Conservation (phyloP, 495 filamentous ascomycete genomes). For the Annulohypoxylon stygium region DNA sequence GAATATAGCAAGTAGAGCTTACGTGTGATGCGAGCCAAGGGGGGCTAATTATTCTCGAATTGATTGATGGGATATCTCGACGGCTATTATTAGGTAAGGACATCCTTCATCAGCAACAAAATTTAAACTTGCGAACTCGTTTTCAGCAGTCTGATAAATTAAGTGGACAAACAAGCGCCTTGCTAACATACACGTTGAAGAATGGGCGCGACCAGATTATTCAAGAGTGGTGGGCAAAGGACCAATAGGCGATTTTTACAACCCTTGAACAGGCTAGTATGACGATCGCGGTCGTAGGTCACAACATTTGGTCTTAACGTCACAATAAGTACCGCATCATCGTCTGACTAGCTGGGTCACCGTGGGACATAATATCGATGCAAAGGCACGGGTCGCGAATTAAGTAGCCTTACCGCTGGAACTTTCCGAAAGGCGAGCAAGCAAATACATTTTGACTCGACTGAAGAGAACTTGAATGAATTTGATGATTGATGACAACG, state of each 20-base stretch:
- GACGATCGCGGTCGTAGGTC: slow-evolving; percentile 18
- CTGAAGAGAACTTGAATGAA: neutral
- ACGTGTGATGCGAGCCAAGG: slow-evolving; percentile 29
- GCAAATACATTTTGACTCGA: neutral
- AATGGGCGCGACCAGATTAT: slow-evolving; percentile 25
- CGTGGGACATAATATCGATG: slow-evolving; percentile 3
- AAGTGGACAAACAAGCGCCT: slow-evolving; percentile 33
- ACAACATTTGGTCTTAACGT: neutral
- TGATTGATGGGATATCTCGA: slow-evolving; percentile 14
- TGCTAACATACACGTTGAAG: neutral
- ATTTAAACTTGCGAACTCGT: slow-evolving; percentile 17
- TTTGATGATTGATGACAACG: neutral
- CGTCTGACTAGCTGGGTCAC: slow-evolving; percentile 15
- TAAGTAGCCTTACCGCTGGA: slow-evolving; percentile 12
- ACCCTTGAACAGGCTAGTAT: slow-evolving; percentile 24
- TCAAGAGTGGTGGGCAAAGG: slow-evolving; percentile 5
- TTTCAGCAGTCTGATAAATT: slow-evolving; percentile 13
- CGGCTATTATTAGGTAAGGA: slow-evolving; percentile 13
- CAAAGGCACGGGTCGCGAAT: slow-evolving; percentile 7
- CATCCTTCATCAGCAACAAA: slow-evolving; percentile 10
- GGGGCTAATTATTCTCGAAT: slow-evolving; percentile 26
- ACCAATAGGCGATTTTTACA: slow-evolving; percentile 35
- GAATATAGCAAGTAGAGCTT: slow-evolving; percentile 21
- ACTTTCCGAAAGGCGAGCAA: slow-evolving; percentile 6
- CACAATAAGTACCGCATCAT: slow-evolving; percentile 15